Evolutionary conservation across 306 rosid species (phyloP).

Genomic region (Cotoneaster glaucophyllus): DNA sequence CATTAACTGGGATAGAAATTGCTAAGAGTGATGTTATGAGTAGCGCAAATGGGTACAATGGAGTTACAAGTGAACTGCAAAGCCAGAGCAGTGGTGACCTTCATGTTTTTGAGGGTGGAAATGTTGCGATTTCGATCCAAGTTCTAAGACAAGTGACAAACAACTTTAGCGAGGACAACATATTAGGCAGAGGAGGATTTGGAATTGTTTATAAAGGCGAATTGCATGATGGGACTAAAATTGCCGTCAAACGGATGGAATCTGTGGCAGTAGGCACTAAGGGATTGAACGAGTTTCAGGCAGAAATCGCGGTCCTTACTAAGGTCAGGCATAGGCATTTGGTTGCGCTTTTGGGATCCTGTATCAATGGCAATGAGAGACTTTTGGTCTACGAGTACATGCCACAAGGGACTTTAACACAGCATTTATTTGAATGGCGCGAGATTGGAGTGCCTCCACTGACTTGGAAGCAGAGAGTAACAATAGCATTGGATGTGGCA

Average conservation of each 20-base stretch:
- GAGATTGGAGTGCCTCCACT: slow-evolving; percentile 52
- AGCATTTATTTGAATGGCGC: slow-evolving; percentile 66
- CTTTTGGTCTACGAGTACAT: slow-evolving; percentile 79
- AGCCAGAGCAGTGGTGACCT: slow-evolving; percentile 76
- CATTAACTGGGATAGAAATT: slow-evolving; percentile 45
- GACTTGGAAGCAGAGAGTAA: slow-evolving; percentile 77
- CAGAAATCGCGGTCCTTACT: slow-evolving; percentile 79
- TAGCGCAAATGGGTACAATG: slow-evolving; percentile 55
- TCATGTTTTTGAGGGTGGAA: slow-evolving; percentile 64
- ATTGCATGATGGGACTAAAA: slow-evolving; percentile 71
- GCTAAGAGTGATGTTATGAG: slow-evolving; percentile 38
- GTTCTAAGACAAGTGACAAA: slow-evolving; percentile 63
- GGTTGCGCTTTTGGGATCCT: slow-evolving; percentile 78
- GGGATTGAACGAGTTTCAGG: slow-evolving; percentile 80
- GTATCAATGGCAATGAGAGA: slow-evolving; percentile 83
- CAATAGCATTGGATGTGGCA: slow-evolving; percentile 85
- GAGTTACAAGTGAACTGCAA: slow-evolving; percentile 57
- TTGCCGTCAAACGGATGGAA: slow-evolving; percentile 90
- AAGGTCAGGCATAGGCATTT: slow-evolving; percentile 87
- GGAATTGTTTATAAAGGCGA: slow-evolving; percentile 90
- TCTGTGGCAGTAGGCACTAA: slow-evolving; percentile 59
- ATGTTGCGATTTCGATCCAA: slow-evolving; percentile 58
- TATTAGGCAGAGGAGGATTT: slow-evolving; percentile 87
- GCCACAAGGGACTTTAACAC: slow-evolving; percentile 86
- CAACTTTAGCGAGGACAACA: slow-evolving; percentile 66